Base-by-base conservation (phyloP, 1,284 basidiomycete species). In the Ganoderma leucocontextum region DNA sequence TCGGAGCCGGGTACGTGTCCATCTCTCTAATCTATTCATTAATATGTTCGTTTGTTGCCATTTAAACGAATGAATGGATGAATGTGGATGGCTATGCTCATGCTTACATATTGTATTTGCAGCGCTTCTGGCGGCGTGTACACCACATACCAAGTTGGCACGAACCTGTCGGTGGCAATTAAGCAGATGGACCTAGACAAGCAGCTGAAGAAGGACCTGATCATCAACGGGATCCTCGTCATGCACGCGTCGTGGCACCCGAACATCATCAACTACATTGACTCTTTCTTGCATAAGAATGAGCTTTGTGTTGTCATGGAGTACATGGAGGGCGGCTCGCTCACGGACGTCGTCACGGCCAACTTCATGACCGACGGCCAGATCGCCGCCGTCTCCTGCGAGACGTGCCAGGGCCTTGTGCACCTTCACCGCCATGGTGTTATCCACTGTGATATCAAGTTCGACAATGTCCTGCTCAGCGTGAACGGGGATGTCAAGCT, bases 121-220 rank as follows among this genome's bases (percentile, higher is more conserved):
- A 95, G 95, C 72, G 97, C 98, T 4, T 98, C 96, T 19, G 98
- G 98, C 60, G 97, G 97, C 69, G 97, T 99, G 1, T 99, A 98
- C 82, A 98, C 97, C 7, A 97, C 97, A 15, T 98, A 98, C 78
- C 96, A 98, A 82, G 92, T 97, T 68, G 96, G 96, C 58, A 95
- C 94, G 36, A 97, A 97, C 80, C 77, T 95, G 58, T 94, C 92
- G 6, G 98, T 99, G 38, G 98, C 98, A 36, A 99, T 99, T 87
- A 99, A 99, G 82, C 97, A 99, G 82, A 99, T 99, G 98, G 97
- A 99, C 84, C 87, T 99, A 41, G 96, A 98, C 81, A 98, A 99
- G 83, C 98, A 99, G 79, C 98, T 97, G 42, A 99, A 99, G 87
- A 98, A 98, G 82, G 97, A 99, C 79, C 87, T 99, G 63, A 99